A percentile compares a stretch with the other conserved stretches of the same genome.
phyloP scores from a whole-genome alignment of 1,139 yeast species.

The Yarrowia galli region DNA sequence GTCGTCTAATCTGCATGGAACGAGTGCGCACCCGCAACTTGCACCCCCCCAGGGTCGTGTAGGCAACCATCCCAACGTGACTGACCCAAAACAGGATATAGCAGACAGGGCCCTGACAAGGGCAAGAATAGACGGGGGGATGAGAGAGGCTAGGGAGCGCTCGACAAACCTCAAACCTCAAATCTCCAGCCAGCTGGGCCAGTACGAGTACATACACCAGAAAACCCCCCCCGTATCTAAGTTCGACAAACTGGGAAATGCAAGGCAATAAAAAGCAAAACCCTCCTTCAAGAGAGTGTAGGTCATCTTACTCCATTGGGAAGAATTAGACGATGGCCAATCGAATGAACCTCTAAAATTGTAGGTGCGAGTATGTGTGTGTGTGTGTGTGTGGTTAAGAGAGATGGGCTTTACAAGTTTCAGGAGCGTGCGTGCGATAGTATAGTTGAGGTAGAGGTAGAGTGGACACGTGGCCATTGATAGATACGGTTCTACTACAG shows the following conservation, averaged over 20 bases:
- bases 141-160: too few species aligned
- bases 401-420: too few species aligned
- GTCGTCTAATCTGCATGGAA: slow-evolving; percentile 33
- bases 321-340: slow-evolving; percentile 27
- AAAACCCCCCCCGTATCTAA: slow-evolving; percentile 5
- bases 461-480: not conserved
- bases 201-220: too few species aligned
- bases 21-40: slow-evolving; percentile 1
- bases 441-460: not conserved
- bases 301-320: slow-evolving; percentile 34
- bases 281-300: not conserved
- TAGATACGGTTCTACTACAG: too few species aligned
- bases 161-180: not conserved
- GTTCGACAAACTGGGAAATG: slow-evolving; percentile 17
- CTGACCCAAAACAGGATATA: too few species aligned
- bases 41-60: too few species aligned
- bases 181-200: not conserved
- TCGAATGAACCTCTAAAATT: not conserved
- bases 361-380: too few species aligned
- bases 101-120: too few species aligned
- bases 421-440: too few species aligned
- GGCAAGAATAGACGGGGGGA: too few species aligned
- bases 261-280: slow-evolving; percentile 31
- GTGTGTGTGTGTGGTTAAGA: too few species aligned
- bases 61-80: too few species aligned